These are phyloP conservation scores for Colletotrichum brevisporum DNA, from an alignment of 2,329 filamentous ascomycete genomes.

Conservation along the genomic window DNA sequence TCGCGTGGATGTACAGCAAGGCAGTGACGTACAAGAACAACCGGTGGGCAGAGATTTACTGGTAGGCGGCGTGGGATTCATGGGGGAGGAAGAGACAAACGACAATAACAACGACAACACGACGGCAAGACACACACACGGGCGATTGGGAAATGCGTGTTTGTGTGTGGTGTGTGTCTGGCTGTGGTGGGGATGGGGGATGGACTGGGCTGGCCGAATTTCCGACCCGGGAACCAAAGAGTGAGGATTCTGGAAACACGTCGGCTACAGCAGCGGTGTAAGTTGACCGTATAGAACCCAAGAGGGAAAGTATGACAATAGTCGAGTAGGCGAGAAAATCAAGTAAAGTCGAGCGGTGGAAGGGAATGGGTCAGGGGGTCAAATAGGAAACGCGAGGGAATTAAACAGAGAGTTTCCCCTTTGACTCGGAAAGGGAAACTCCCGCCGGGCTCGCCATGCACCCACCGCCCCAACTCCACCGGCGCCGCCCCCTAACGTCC, in stretches of 20 bases:
- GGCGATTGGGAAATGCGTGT: background rate
- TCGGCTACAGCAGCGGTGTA: conserved; percentile 1
- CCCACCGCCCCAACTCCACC: conserved; percentile 28
- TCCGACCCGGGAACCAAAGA: conserved; percentile 5
- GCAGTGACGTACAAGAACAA: conserved; percentile 22
- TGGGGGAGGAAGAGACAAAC: conserved; percentile 17
- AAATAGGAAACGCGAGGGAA: conserved; percentile 36
- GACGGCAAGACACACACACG: too few relatives aligned
- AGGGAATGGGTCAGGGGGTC: conserved; percentile 20
- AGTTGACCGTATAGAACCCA: background rate
- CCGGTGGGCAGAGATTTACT: conserved; percentile 17
- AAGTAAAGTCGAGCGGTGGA: conserved; percentile 14
- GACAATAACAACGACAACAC: background rate
- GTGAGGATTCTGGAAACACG: conserved; percentile 9
- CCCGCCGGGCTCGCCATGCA: conserved; percentile 18
- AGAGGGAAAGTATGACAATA: conserved; percentile 10
- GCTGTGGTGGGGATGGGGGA: conserved; percentile 12
- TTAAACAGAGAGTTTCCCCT: conserved; percentile 24
- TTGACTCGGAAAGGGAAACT: conserved; percentile 19
- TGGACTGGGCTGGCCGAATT: background rate
- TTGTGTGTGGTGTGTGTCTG: conserved; percentile 6
- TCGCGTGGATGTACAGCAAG: conserved; percentile 10
- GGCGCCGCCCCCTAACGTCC: conserved; percentile 8
- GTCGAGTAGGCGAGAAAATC: background rate
- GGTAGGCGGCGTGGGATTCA: conserved; percentile 22